phyloP scores from a whole-genome alignment of 345 rosid genomes.

The Anacardium occidentale region DNA sequence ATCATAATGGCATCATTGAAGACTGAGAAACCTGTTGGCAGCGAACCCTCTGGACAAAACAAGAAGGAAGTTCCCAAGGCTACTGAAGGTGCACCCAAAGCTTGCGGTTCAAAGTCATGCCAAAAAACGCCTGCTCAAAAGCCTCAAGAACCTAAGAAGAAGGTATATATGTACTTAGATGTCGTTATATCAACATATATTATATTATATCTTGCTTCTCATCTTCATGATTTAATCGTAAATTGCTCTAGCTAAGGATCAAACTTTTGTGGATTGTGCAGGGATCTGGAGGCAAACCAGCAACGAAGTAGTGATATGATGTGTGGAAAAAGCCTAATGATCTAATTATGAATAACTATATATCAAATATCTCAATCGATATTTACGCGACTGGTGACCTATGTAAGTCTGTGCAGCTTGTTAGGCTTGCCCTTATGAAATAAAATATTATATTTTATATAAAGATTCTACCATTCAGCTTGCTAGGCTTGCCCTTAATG shows the following conservation, averaged over 20 bases:
- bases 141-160: constrained; percentile 30
- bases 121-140: constrained; percentile 25
- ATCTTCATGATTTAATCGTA: background rate
- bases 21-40: constrained; percentile 44
- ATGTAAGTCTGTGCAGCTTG: background rate
- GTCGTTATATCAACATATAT: background rate
- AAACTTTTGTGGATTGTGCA: background rate
- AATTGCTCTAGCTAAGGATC: background rate
- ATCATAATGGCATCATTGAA: constrained; percentile 36
- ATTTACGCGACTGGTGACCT: background rate
- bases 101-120: constrained; percentile 20
- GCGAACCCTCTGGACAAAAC: constrained; percentile 33
- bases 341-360: background rate
- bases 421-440: background rate
- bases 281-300: constrained; percentile 28
- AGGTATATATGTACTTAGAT: background rate
- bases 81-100: constrained; percentile 23
- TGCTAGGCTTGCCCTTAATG: no score
- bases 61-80: constrained; percentile 40
- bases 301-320: constrained; percentile 2
- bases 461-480: no score
- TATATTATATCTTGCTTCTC: no score
- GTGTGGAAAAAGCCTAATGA: background rate
- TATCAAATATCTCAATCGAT: no score
- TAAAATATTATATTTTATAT: background rate